These are phyloP conservation scores for Phyllachora maydis DNA, from an alignment of 2,329 filamentous ascomycete species.

Conservation along the genomic window DNA sequence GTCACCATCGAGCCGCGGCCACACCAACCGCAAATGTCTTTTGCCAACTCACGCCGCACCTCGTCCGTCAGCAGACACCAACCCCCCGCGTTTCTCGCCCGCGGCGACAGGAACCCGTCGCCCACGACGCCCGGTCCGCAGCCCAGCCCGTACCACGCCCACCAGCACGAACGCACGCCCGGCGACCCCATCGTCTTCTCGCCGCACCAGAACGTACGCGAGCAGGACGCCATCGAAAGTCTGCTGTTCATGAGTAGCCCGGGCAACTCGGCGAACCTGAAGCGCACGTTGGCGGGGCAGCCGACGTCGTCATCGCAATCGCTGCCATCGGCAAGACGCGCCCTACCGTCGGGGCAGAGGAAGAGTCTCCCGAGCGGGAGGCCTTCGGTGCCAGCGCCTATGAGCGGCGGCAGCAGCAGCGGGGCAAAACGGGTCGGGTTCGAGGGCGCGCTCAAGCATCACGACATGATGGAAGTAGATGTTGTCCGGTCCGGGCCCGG, in stretches of 20 bases:
- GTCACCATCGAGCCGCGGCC: constrained; percentile 29
- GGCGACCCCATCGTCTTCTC: constrained; percentile 40
- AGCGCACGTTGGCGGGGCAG: constrained; percentile 32
- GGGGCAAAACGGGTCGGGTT: constrained; percentile 26
- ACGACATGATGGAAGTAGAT: constrained; percentile 28
- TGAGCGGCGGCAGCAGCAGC: constrained; percentile 10
- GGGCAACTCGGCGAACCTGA: constrained; percentile 45
- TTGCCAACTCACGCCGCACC: constrained; percentile 24
- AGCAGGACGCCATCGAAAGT: constrained; percentile 66
- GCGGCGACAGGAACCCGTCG: constrained; percentile 17
- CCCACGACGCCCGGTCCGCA: constrained; percentile 16
- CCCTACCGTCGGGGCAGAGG: constrained; percentile 19
- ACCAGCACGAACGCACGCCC: constrained; percentile 14
- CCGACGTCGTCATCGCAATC: constrained; percentile 16
- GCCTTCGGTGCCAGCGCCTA: constrained; percentile 10
- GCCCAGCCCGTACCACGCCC: constrained; percentile 17
- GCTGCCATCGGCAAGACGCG: constrained; percentile 13
- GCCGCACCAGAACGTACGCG: constrained; percentile 46
- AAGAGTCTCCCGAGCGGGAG: constrained; percentile 29
- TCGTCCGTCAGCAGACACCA: constrained; percentile 26
- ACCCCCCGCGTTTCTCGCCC: constrained; percentile 27
- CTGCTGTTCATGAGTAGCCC: constrained; percentile 68
- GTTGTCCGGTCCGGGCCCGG: constrained; percentile 14
- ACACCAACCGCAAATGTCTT: too few species aligned
- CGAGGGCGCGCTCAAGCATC: constrained; percentile 23